phyloP scores from a whole-genome alignment of 805 yeast genomes.

The Nakazawaea peltata region DNA sequence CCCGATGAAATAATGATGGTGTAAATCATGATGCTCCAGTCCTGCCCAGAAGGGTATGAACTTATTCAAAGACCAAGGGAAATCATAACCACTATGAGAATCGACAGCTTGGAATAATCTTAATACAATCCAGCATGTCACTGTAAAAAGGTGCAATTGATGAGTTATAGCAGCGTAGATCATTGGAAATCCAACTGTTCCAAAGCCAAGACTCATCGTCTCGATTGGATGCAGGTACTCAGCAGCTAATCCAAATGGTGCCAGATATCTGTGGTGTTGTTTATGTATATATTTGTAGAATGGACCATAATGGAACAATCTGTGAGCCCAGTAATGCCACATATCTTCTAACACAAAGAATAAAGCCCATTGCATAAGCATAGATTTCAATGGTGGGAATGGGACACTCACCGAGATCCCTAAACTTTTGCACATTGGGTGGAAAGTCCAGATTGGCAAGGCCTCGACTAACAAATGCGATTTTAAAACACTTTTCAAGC shows the following conservation, averaged over 20 bases:
- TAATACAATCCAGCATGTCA: slow-evolving; percentile 42
- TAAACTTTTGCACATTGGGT: slow-evolving; percentile 41
- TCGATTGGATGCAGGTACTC: slow-evolving; percentile 57
- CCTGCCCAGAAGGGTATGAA: slow-evolving; percentile 61
- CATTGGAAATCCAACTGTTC: slow-evolving; percentile 55
- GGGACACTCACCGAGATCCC: slow-evolving; percentile 46
- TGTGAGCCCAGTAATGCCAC: slow-evolving; percentile 57
- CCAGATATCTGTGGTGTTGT: slow-evolving; percentile 54
- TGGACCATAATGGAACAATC: slow-evolving; percentile 47
- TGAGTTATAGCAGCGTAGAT: slow-evolving; percentile 40
- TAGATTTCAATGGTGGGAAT: slow-evolving; percentile 36
- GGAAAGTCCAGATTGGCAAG: slow-evolving; percentile 56
- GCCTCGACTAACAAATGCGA: slow-evolving; percentile 54
- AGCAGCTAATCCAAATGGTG: slow-evolving; percentile 56
- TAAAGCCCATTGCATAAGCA: slow-evolving; percentile 35
- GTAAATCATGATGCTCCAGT: slow-evolving; percentile 55
- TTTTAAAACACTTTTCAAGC: slow-evolving; percentile 46
- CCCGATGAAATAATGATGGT: slow-evolving; percentile 54
- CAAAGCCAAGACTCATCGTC: slow-evolving; percentile 48
- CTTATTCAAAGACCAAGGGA: slow-evolving; percentile 52
- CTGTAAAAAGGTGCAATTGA: slow-evolving; percentile 44
- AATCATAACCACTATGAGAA: slow-evolving; percentile 54
- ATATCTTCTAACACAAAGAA: slow-evolving; percentile 48
- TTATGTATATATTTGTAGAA: slow-evolving; percentile 52
- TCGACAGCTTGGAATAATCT: slow-evolving; percentile 54